Base-by-base conservation (phyloP, 164 flowering plant genomes). In the Akebia trifoliata region DNA sequence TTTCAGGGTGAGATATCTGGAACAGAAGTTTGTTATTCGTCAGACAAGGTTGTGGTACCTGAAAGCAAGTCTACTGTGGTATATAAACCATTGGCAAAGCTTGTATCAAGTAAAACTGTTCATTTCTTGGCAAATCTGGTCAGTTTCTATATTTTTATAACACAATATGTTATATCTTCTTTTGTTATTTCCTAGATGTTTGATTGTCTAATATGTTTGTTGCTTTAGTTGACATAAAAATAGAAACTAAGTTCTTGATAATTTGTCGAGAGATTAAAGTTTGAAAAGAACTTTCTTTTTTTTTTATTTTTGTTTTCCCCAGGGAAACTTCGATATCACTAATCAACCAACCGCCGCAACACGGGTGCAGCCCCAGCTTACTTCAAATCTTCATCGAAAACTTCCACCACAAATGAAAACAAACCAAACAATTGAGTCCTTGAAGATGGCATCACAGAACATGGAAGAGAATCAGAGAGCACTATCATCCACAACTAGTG, bases 61-160 rank as follows among this genome's bases (percentile, higher is more conserved):
- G 83, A 78, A n/a, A 50, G 31, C 52, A 74, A 68, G 65, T 51
- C 80, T 38, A 69, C 63, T 61, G 81, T 85, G 29, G 56, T 90
- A 37, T 83, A 81, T 66, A 93, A 86, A 70, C 99, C 99, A 12
- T 59, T 79, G 78, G 92, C 99, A 14, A 90, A 87, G 68, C 71
- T 79, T 60, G 92, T 83, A 7, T 85, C 99, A 25, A 86, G 69
- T 69, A 55, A 73, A 36, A 84, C 97, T 36, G 75, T 68, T 57
- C 77, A 92, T 68, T 72, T 82, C 60, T 57, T 90, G 80, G 81
- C 83, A 53, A 85, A 76, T 65, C 57, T 83, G 96, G 99, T 90
- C 25, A 74, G 92, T 74, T 18, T 37, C 30, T 48, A 17, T 34
- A 28, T 44, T 2, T 57, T 28, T 47, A 21, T 48, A 21, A 2